These are phyloP conservation scores for Parasitella parasitica DNA, from an alignment of 371 early-diverging fungal genomes.

Conservation along the genomic window DNA sequence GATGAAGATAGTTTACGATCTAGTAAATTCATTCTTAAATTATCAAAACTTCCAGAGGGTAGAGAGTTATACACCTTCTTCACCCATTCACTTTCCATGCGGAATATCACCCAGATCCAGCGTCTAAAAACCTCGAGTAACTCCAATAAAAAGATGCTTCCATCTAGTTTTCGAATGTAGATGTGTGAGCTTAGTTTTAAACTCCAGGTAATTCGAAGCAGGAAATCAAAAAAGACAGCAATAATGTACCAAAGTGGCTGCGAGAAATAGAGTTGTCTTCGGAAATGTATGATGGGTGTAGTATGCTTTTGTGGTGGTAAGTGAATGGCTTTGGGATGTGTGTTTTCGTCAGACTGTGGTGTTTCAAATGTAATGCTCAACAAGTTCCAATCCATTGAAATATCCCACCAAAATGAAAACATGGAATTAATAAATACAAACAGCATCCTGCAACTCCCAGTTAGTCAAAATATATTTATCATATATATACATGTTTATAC, in stretches of 20 bases:
- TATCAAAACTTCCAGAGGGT: constrained; percentile 16
- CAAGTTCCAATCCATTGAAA: constrained; percentile 88
- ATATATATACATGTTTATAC: background rate
- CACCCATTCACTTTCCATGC: constrained; percentile 83
- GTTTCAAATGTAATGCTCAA: constrained; percentile 32
- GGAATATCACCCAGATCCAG: constrained; percentile 91
- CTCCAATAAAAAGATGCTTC: constrained; percentile 74
- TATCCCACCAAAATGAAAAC: constrained; percentile 95
- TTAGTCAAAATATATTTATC: background rate
- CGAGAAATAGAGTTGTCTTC: constrained; percentile 66
- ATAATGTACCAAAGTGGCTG: constrained; percentile 64
- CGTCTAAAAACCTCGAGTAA: constrained; percentile 79
- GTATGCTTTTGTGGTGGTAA: background rate
- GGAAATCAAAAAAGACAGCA: constrained; percentile 74
- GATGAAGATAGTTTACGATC: constrained; percentile 15
- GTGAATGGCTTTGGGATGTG: background rate
- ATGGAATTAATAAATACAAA: constrained; percentile 83
- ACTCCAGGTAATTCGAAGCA: constrained; percentile 86
- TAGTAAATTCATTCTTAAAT: constrained; percentile 15
- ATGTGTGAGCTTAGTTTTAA: constrained; percentile 77
- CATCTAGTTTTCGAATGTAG: constrained; percentile 63
- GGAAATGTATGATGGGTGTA: constrained; percentile 48
- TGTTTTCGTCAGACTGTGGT: background rate
- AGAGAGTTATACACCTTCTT: constrained; percentile 35
- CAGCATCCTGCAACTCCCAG: constrained; percentile 57